Conservation (phyloP, 306 rosid genomes). For the Hylodesmum podocarpum region DNA sequence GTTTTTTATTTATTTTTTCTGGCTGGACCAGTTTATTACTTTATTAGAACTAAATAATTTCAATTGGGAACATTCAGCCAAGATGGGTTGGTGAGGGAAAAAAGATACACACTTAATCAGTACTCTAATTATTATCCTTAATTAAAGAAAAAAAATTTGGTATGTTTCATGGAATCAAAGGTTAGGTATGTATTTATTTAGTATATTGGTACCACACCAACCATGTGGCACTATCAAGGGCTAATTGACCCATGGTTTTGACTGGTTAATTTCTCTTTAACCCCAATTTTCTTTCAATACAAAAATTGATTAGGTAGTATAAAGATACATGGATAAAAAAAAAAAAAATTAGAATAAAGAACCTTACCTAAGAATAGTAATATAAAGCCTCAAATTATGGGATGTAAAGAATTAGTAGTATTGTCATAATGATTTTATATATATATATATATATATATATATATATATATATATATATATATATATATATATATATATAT, state of each 20-base stretch:
- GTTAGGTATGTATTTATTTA: neutral
- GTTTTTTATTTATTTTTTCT: too few species aligned
- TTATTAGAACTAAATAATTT: neutral
- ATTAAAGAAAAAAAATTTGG: constrained; percentile 5
- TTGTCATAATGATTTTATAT: too few species aligned
- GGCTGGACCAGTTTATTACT: neutral
- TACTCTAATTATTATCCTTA: constrained; percentile 17
- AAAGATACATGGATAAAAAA: too few species aligned
- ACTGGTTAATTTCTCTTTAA: neutral
- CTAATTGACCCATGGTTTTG: neutral
- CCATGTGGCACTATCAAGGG: neutral
- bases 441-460: too few species aligned
- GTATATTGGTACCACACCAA: neutral
- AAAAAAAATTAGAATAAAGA: too few species aligned
- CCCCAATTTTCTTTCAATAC: neutral
- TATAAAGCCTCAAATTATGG: too few species aligned
- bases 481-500: too few species aligned
- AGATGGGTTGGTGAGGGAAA: constrained; percentile 30
- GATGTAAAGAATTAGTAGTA: too few species aligned
- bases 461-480: too few species aligned
- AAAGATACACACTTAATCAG: neutral
- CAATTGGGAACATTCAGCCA: neutral
- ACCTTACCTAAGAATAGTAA: too few species aligned
- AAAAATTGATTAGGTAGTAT: neutral
- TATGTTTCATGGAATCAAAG: too few species aligned